Base-by-base conservation (phyloP, 129 eudicot species). In the Pittosporum tobira region DNA sequence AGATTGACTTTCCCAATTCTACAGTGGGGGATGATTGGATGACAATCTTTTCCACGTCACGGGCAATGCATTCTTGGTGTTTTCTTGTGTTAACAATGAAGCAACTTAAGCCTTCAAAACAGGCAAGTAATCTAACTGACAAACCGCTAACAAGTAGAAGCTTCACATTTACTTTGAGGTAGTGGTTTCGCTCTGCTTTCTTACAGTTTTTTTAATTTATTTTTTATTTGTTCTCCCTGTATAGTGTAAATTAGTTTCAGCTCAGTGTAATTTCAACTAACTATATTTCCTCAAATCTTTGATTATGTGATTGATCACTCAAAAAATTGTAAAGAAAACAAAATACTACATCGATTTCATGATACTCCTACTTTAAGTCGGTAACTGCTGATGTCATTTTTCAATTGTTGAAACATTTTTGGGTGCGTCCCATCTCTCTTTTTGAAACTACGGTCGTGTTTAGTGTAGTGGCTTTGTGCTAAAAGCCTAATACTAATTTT, bases 51-150 rank as follows among this genome's bases (percentile, higher is more conserved):
- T 12, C 48, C 3, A 14, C 57, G 6, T 26, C 58, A 11, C 22
- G 15, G 55, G 15, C 59, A 30, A 22, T 23, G 63, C 25, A 9
- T 30, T 42, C 43, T 34, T 29, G 65, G 31, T 29, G 26, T 55
- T 29, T 48, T 19, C 64, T 50, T 48, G 59, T 20, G 26, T 40
- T 53, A 65, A 64, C 68, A 24, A 59, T 36, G 51, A 52, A 48
- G 66, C 29, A 28, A 59, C 5, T 62, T 61, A 28, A 20, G 49
- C 72, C 66, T 65, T 63, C 21, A 34, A 51, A 54, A n/a, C n/a
- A 60, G 48, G 50, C 64, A 52, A 68, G 73, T 75, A 71, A 74
- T 74, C 87, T 76, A 79, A 82, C 82, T 57, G 52, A 73, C 67
- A 74, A 67, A 59, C 73, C 59, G 70, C 84, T 76, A 76, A 82